Evolutionary conservation across 208 protist genomes (phyloP).

Genomic region (Leishmania tarentolae): DNA sequence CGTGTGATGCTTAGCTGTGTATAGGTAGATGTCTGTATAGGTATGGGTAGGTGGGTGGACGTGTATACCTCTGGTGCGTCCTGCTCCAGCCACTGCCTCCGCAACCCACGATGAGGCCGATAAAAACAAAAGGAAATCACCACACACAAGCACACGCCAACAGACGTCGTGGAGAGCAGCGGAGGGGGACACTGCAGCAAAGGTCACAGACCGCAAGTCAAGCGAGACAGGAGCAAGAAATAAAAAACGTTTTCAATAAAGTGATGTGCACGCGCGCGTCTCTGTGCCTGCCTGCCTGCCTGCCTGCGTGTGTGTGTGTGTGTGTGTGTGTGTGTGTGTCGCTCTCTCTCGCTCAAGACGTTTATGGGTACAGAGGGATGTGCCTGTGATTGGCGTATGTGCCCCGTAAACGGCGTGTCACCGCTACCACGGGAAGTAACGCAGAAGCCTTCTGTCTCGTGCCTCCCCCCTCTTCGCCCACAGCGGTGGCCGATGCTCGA

Average conservation of each 20-base stretch:
- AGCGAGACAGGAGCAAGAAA: too few relatives aligned
- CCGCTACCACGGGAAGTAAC: not conserved
- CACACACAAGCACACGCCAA: not conserved
- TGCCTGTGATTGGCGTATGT: too few relatives aligned
- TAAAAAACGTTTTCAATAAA: not conserved
- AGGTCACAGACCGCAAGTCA: not conserved
- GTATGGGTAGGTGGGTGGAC: not conserved
- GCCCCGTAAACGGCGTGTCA: not conserved
- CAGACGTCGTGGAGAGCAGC: not conserved
- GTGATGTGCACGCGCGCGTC: not conserved
- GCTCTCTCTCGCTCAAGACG: too few relatives aligned
- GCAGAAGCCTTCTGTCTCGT: too few relatives aligned
- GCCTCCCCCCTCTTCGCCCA: not conserved
- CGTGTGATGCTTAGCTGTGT: too few relatives aligned
- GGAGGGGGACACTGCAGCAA: not conserved
- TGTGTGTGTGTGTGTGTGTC: not conserved
- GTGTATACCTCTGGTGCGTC: too few relatives aligned
- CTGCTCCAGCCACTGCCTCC: too few relatives aligned
- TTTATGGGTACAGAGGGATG: too few relatives aligned
- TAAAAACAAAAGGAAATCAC: too few relatives aligned
- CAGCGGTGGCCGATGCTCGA: not conserved
- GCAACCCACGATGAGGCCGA: not conserved
- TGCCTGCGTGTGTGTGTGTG: not conserved
- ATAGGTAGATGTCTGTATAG: too few relatives aligned
- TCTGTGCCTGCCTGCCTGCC: not conserved